These are phyloP conservation scores for Blumeria hordei DNA, from an alignment of 2,329 filamentous ascomycete species.

Conservation along the genomic window DNA sequence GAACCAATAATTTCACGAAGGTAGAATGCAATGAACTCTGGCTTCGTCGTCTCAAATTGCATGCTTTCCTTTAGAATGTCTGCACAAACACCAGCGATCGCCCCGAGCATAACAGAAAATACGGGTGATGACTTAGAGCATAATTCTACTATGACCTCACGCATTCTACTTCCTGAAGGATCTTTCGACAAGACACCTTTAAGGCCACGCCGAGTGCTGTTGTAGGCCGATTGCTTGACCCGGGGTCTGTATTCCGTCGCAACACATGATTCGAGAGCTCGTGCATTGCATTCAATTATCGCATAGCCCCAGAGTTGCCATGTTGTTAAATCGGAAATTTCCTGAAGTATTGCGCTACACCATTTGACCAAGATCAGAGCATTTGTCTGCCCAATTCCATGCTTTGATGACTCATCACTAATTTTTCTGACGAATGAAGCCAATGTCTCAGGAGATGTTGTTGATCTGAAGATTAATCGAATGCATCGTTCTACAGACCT, in stretches of 20 bases:
- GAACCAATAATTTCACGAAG: slow-evolving; percentile 66
- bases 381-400: slow-evolving; percentile 51
- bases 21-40: slow-evolving; percentile 61
- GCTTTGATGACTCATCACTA: slow-evolving; percentile 49
- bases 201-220: slow-evolving; percentile 57
- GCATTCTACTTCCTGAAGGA: slow-evolving; percentile 8
- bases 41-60: slow-evolving; percentile 39
- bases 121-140: slow-evolving; percentile 41
- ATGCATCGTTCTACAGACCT: slow-evolving; percentile 66
- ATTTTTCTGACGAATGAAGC: slow-evolving; percentile 41
- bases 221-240: slow-evolving; percentile 48
- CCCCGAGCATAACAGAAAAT: slow-evolving; percentile 51
- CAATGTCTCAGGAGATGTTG: slow-evolving; percentile 30
- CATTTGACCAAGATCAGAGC: slow-evolving; percentile 82
- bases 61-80: slow-evolving; percentile 40
- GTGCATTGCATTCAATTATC: slow-evolving; percentile 43
- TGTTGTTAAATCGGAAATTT: slow-evolving; percentile 32
- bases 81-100: slow-evolving; percentile 67
- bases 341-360: slow-evolving; percentile 58
- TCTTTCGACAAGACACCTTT: slow-evolving; percentile 44
- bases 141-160: slow-evolving; percentile 37
- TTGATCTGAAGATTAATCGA: slow-evolving; percentile 34
- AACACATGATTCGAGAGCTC: slow-evolving; percentile 55
- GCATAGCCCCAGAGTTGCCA: slow-evolving; percentile 43
- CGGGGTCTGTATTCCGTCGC: slow-evolving; percentile 36